These are phyloP conservation scores for Fusarium albidum DNA, from an alignment of 2,329 filamentous ascomycete species.

Conservation along the genomic window DNA sequence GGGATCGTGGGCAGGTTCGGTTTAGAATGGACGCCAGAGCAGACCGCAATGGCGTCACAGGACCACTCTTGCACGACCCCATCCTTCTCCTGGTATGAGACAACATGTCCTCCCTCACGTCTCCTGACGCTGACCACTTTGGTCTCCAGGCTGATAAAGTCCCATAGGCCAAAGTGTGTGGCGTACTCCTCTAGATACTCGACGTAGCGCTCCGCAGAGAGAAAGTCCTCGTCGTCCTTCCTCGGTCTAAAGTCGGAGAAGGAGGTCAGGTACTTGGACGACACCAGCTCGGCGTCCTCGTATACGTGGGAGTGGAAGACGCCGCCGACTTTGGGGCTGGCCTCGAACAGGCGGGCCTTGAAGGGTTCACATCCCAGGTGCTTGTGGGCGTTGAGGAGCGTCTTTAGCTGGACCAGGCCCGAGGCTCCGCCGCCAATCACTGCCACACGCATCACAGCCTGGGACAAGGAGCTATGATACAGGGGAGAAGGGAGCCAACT, in stretches of 20 bases:
- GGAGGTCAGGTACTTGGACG: slow-evolving; percentile 55
- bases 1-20: slow-evolving; percentile 8
- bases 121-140: slow-evolving; percentile 46
- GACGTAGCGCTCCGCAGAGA: slow-evolving; percentile 48
- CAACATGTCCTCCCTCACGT: slow-evolving; percentile 37
- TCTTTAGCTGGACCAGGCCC: slow-evolving; percentile 8
- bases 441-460: slow-evolving; percentile 9
- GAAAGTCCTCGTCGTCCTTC: slow-evolving; percentile 49
- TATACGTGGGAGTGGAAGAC: slow-evolving; percentile 8
- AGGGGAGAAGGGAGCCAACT: neutral
- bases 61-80: neutral
- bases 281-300: slow-evolving; percentile 45
- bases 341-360: slow-evolving; percentile 3
- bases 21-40: slow-evolving; percentile 15
- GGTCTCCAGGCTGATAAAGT: slow-evolving; percentile 45
- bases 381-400: slow-evolving; percentile 2
- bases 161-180: slow-evolving; percentile 48
- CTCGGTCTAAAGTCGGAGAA: slow-evolving; percentile 55
- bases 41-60: slow-evolving; percentile 15
- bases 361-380: slow-evolving; percentile 4
- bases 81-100: neutral
- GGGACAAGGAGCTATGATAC: neutral
- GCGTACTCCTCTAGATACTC: slow-evolving; percentile 52
- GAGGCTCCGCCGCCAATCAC: slow-evolving; percentile 10
- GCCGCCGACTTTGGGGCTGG: slow-evolving; percentile 3